Evolutionary conservation across 768 basidiomycete genomes (phyloP).

Genomic region (Boletus subparvulus): DNA sequence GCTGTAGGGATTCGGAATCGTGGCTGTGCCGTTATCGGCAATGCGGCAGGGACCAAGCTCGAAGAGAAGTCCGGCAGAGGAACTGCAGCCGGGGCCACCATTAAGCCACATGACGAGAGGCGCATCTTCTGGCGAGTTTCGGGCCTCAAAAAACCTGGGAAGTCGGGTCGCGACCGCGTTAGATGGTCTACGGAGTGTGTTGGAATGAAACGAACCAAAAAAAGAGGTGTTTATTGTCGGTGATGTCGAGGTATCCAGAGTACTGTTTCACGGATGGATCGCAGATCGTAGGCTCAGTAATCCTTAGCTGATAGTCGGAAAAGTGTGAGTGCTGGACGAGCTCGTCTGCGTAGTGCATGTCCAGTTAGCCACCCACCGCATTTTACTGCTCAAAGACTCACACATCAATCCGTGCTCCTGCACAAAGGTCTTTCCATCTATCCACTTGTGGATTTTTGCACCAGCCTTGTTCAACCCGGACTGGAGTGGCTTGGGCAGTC

Average conservation of each 20-base stretch:
- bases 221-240: slow-evolving; percentile 79
- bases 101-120: slow-evolving; percentile 93
- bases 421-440: slow-evolving; percentile 63
- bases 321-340: slow-evolving; percentile 54
- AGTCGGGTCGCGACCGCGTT: background rate
- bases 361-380: background rate
- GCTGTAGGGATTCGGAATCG: slow-evolving; percentile 71
- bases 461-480: slow-evolving; percentile 41
- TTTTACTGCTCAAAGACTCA: slow-evolving; percentile 37
- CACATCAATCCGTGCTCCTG: slow-evolving; percentile 71
- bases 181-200: background rate
- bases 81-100: slow-evolving; percentile 72
- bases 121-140: slow-evolving; percentile 67
- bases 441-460: slow-evolving; percentile 59
- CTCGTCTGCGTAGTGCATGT: slow-evolving; percentile 46
- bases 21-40: slow-evolving; percentile 64
- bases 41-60: slow-evolving; percentile 90
- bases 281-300: slow-evolving; percentile 71
- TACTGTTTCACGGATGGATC: slow-evolving; percentile 73
- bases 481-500: slow-evolving; percentile 44
- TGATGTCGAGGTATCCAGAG: slow-evolving; percentile 82
- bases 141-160: slow-evolving; percentile 84
- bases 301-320: slow-evolving; percentile 55
- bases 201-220: slow-evolving; percentile 60
- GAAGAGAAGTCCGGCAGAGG: slow-evolving; percentile 82